Base-by-base conservation (phyloP, 2,329 filamentous ascomycete genomes). In the Botrytis deweyae region DNA sequence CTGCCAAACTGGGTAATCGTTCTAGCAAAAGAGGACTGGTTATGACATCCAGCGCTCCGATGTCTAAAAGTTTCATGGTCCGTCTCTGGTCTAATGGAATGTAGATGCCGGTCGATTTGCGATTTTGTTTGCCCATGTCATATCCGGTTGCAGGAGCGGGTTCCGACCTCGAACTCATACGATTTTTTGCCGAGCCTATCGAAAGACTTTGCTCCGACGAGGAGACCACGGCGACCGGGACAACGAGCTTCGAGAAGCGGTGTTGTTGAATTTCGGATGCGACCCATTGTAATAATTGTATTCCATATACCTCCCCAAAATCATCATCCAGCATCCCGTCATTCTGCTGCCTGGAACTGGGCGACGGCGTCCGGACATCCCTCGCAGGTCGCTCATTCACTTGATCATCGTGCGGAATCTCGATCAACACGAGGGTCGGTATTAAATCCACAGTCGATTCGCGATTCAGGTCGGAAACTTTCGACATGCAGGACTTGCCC, bases 41-140 rank as follows among this genome's bases (percentile, higher is more conserved):
- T 76, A 98, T 87, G 67, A 97, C 93, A 82, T 98, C 95, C 44
- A 92, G 87, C 18, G 95, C 95, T 52, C 96, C 96, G 6, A 92
- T 89, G 80, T 97, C 94, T 38, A 98, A 84, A 80, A 94, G 97
- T 78, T 87, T 89, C 77, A 91, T 88, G 75, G 95, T 86, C 70
- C 87, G 83, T 62, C 85, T 83, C 20, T 86, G 85, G 74, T 89
- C 78, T 22, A 80, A 63, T 36, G 78, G 85, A 81, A 81, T 70
- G n/a, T 72, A 72, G 25, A 72, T 72, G 76, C 62, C 81, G 65
- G 76, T 76, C 52, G 70, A 76, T 76, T 75, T 78, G 65, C 63
- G 58, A 29, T 62, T 70, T 22, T 36, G 64, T n/a, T 29, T 70
- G 33, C 55, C 55, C 42, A 40, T 52, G 18, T 68, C 72, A 29